Percentiles rank a stretch among this genome's conserved stretches.
Evolutionary conservation across 345 rosid genomes (phyloP).

Genomic region (Pistacia atlantica): DNA sequence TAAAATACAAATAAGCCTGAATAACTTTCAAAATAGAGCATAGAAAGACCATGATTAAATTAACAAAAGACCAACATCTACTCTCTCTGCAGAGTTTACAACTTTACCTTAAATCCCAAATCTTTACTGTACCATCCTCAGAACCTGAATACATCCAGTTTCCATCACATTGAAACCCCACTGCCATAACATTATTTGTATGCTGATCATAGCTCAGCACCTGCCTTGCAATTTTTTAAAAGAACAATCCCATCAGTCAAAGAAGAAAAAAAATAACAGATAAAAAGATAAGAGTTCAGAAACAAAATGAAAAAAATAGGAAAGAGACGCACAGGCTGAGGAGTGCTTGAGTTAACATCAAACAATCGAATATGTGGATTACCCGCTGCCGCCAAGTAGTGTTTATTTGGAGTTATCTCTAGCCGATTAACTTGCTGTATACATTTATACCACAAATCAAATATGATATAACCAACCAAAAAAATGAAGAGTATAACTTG

Average conservation of each 20-base stretch:
- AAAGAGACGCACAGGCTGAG: conserved; percentile 62
- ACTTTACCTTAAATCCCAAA: conserved; percentile 89
- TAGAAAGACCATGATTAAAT: not conserved
- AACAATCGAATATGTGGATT: conserved; percentile 92
- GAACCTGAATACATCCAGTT: conserved; percentile 99
- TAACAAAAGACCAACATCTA: not conserved
- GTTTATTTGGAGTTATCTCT: conserved; percentile 91
- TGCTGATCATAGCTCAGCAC: conserved; percentile 93
- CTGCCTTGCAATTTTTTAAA: conserved; percentile 31
- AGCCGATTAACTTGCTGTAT: conserved; percentile 89
- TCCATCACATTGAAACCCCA: conserved; percentile 97
- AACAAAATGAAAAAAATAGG: not conserved
- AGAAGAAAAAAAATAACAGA: not conserved
- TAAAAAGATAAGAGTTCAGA: not conserved
- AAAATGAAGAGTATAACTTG: not conserved
- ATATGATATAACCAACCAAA: not conserved
- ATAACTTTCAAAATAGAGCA: not conserved
- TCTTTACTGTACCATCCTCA: conserved; percentile 95
- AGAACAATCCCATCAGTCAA: conserved; percentile 14
- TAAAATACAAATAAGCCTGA: conserved; percentile 20
- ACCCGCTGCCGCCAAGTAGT: conserved; percentile 85
- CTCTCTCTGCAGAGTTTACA: not conserved
- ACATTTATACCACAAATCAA: conserved; percentile 9
- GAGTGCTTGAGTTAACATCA: conserved; percentile 74
- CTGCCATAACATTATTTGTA: conserved; percentile 94